Conservation (phyloP, 2,329 filamentous ascomycete species). For the Fusarium algeriense region DNA sequence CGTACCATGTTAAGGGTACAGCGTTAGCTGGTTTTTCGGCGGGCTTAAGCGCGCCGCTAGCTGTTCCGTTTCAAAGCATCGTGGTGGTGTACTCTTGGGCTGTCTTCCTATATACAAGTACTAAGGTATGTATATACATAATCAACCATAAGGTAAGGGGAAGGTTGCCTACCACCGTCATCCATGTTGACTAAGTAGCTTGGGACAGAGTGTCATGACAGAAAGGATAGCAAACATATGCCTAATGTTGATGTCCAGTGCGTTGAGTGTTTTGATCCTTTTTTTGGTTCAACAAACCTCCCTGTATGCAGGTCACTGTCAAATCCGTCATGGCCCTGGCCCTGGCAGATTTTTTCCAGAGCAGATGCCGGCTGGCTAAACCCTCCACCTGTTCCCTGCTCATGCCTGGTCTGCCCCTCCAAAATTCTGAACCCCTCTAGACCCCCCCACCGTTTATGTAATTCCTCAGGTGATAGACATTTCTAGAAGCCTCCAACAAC, state of each 20-base stretch:
- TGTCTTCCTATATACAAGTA: background rate
- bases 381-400: constrained; percentile 11
- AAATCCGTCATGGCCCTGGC: background rate
- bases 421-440: constrained; percentile 9
- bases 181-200: background rate
- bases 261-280: background rate
- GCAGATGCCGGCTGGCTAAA: constrained; percentile 4
- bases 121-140: background rate
- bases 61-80: constrained; percentile 7
- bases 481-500: constrained; percentile 16
- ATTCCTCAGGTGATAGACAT: constrained; percentile 5
- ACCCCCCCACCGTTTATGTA: constrained; percentile 10
- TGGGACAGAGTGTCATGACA: background rate
- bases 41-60: constrained; percentile 19
- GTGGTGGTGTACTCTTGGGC: background rate
- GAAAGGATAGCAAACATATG: background rate
- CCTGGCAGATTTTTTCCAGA: constrained; percentile 15
- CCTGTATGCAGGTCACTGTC: background rate
- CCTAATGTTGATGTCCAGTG: background rate
- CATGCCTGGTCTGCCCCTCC: constrained; percentile 17
- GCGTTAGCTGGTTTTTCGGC: background rate
- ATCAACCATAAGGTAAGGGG: background rate
- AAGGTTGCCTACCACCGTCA: background rate
- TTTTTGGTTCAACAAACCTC: background rate
- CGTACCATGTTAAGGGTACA: constrained; percentile 7